Evolutionary conservation across 83 land plant genomes (phyloP).

Genomic region (Picea abies): DNA sequence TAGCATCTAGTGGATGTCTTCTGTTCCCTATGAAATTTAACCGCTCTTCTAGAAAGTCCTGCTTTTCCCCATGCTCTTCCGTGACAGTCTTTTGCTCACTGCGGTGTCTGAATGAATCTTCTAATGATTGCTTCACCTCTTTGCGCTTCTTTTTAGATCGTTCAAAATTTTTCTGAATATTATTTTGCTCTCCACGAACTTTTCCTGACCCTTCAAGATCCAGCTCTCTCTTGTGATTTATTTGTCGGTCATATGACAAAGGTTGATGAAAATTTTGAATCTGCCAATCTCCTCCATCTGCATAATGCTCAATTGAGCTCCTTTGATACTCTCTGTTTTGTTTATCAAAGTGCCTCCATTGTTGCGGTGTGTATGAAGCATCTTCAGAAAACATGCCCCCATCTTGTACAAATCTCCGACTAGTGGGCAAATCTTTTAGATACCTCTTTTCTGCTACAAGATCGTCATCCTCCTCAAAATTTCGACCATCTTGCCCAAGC

Average conservation of each 20-base stretch:
- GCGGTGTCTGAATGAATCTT: constrained; percentile 5
- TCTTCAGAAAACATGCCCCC: neutral
- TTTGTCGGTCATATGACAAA: neutral
- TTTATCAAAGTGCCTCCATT: neutral
- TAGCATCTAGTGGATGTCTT: neutral
- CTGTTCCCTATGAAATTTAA: constrained; percentile 13
- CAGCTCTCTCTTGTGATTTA: neutral
- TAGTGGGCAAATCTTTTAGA: neutral
- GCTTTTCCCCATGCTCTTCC: neutral
- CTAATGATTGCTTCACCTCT: constrained; percentile 7
- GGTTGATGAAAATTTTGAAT: constrained; percentile 10
- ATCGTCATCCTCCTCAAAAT: constrained; percentile 10
- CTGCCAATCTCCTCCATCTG: constrained; percentile 11
- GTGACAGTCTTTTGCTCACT: neutral
- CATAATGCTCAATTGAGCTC: constrained; percentile 1
- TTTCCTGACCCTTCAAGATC: constrained; percentile 9
- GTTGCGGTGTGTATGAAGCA: neutral
- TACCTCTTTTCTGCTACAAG: neutral
- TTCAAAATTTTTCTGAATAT: neutral
- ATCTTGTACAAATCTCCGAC: neutral
- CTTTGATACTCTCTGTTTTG: constrained; percentile 11
- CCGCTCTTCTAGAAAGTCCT: constrained; percentile 2
- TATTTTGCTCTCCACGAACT: constrained; percentile 1
- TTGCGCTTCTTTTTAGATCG: constrained; percentile 13
- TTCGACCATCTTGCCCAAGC: constrained; percentile 5